phyloP scores from a whole-genome alignment of 1,284 basidiomycete species.

The Ceratobasidium sp. region DNA sequence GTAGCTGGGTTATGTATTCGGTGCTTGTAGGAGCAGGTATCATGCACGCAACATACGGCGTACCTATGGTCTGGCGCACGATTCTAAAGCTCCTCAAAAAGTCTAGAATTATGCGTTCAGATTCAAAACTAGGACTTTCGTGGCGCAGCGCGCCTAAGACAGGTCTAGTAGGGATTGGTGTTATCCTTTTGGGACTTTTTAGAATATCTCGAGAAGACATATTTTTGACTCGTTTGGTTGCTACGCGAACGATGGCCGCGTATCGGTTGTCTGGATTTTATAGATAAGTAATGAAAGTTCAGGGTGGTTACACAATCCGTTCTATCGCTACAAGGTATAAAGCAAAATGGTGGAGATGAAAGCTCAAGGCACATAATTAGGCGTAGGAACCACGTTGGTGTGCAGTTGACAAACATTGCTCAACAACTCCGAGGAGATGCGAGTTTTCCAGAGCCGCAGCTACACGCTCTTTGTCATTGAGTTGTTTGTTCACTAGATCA shows the following conservation, averaged over 20 bases:
- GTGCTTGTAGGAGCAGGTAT: conserved; percentile 67
- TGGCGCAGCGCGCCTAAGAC: conserved; percentile 22
- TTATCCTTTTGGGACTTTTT: conserved; percentile 25
- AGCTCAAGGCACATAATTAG: not conserved
- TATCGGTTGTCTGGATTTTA: conserved; percentile 22
- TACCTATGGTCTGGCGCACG: conserved; percentile 64
- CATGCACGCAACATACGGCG: conserved; percentile 72
- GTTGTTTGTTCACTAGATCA: conserved; percentile 90
- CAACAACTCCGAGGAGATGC: conserved; percentile 87
- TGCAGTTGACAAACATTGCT: conserved; percentile 80
- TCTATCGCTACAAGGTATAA: conserved; percentile 29
- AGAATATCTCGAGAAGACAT: conserved; percentile 37
- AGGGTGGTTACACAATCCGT: not conserved
- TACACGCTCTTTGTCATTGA: conserved; percentile 99
- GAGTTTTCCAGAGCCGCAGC: conserved; percentile 96
- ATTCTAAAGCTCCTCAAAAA: conserved; percentile 33
- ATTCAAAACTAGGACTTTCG: conserved; percentile 4
- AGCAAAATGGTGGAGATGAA: not conserved
- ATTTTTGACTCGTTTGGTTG: conserved; percentile 24
- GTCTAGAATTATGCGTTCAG: conserved; percentile 11
- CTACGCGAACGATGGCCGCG: conserved; percentile 17
- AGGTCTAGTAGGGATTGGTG: conserved; percentile 11
- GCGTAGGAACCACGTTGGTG: conserved; percentile 44
- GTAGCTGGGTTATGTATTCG: conserved; percentile 71
- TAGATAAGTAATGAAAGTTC: conserved; percentile 12